phyloP scores from a whole-genome alignment of 192 early-diverging fungal species.

The Coemansia sp. region DNA sequence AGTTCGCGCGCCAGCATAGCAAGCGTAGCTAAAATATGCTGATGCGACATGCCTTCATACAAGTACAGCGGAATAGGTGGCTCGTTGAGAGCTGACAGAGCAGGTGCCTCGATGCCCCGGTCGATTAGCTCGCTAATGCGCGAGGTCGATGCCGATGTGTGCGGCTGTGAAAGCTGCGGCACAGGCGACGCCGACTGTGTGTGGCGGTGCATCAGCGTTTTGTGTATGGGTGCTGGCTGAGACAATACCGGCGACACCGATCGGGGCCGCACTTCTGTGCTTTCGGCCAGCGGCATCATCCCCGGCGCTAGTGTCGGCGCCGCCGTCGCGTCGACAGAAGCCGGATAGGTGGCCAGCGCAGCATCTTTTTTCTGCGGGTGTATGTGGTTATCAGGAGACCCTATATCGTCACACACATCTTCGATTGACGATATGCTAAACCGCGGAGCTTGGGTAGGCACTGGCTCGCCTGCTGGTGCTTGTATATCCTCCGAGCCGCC shows the following conservation, averaged over 20 bases:
- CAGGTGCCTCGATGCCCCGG: slow-evolving; percentile 15
- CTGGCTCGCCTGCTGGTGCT: not conserved
- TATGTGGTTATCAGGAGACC: not conserved
- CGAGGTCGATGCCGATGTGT: slow-evolving; percentile 14
- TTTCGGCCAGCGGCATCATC: not conserved
- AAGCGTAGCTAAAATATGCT: slow-evolving; percentile 32
- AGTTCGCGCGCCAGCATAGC: slow-evolving; percentile 48
- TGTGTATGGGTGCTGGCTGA: slow-evolving; percentile 15
- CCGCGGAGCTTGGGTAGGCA: not conserved
- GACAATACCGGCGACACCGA: slow-evolving; percentile 27
- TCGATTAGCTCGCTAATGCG: slow-evolving; percentile 15
- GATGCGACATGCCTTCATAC: slow-evolving; percentile 47
- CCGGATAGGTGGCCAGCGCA: slow-evolving; percentile 5
- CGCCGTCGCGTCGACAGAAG: not conserved
- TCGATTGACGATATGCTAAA: slow-evolving; percentile 16
- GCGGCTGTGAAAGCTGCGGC: not conserved
- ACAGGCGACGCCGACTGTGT: slow-evolving; percentile 33
- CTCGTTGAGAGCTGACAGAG: slow-evolving; percentile 43
- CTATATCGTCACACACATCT: slow-evolving; percentile 1
- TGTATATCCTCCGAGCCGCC: not conserved
- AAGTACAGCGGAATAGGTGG: slow-evolving; percentile 47
- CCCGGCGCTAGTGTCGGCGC: not conserved
- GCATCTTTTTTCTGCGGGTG: not conserved
- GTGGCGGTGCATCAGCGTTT: slow-evolving; percentile 26
- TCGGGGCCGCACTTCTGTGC: slow-evolving; percentile 14